Conservation (phyloP, 2,329 filamentous ascomycete species). For the Dryadomyces quercus-mongolicae region DNA sequence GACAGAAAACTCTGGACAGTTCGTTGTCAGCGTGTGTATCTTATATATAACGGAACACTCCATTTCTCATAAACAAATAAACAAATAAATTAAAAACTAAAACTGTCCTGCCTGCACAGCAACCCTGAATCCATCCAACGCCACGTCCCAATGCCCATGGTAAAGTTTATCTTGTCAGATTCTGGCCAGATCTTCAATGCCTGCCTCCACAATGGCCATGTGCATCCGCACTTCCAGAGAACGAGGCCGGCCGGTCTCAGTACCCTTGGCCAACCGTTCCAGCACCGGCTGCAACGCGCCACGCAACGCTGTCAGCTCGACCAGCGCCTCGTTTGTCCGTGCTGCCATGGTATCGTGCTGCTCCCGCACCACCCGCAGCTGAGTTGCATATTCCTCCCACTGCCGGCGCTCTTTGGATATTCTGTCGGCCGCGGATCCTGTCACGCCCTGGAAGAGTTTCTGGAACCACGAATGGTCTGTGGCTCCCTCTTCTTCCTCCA, state of each 20-base stretch:
- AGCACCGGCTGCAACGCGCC: slow-evolving; percentile 2
- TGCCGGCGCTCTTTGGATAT: background rate
- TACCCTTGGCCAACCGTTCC: background rate
- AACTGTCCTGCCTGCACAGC: too few relatives aligned
- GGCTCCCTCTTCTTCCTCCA: background rate
- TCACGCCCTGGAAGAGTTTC: background rate
- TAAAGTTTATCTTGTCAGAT: background rate
- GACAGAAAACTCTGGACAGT: too few relatives aligned
- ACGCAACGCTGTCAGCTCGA: slow-evolving; percentile 6
- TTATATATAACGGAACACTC: too few relatives aligned
- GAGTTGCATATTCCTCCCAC: slow-evolving; percentile 5
- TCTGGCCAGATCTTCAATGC: slow-evolving; percentile 3
- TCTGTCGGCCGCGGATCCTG: background rate
- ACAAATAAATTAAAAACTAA: too few relatives aligned
- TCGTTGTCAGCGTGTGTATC: too few relatives aligned
- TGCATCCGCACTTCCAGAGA: slow-evolving; percentile 6
- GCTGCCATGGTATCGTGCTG: slow-evolving; percentile 1
- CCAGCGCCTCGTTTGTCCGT: slow-evolving; percentile 1
- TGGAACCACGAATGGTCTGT: background rate
- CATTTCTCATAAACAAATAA: too few relatives aligned
- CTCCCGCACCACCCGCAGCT: slow-evolving; percentile 2
- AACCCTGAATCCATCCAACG: too few relatives aligned
- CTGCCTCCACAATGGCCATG: slow-evolving; percentile 7
- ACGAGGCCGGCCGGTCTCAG: background rate
- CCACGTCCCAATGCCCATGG: too few relatives aligned